Evolutionary conservation across 2,329 filamentous ascomycete genomes (phyloP).

Genomic region (Neonectria faginata): DNA sequence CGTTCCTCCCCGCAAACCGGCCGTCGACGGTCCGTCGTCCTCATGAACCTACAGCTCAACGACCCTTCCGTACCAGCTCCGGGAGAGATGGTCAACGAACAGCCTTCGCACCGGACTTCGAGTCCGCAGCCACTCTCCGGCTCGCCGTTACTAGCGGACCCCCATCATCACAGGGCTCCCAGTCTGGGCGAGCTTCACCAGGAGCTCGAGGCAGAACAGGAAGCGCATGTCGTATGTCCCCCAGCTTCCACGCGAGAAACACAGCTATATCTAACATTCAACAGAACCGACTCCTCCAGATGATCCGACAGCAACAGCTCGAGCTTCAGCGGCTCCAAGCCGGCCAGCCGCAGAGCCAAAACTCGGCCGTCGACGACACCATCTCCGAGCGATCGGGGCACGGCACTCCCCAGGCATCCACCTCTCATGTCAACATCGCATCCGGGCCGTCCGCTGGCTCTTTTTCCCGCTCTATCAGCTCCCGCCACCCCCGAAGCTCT

Average conservation of each 20-base stretch:
- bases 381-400: constrained; percentile 59
- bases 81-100: constrained; percentile 73
- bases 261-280: constrained; percentile 27
- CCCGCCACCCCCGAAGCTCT: constrained; percentile 66
- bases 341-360: constrained; percentile 51
- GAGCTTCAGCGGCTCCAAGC: constrained; percentile 73
- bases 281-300: constrained; percentile 79
- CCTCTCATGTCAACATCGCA: constrained; percentile 49
- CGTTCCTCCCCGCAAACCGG: constrained; percentile 60
- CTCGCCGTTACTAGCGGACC: constrained; percentile 63
- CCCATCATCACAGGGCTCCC: constrained; percentile 74
- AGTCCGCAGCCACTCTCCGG: constrained; percentile 61
- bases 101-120: constrained; percentile 44
- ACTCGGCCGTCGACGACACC: constrained; percentile 62
- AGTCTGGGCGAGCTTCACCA: constrained; percentile 83
- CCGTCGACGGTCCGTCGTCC: constrained; percentile 74
- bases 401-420: constrained; percentile 50
- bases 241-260: background rate
- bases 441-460: constrained; percentile 54
- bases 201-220: constrained; percentile 82
- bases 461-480: constrained; percentile 63
- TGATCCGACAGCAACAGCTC: constrained; percentile 81
- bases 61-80: constrained; percentile 75
- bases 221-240: constrained; percentile 75
- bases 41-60: constrained; percentile 80